A percentile compares a stretch with the other conserved stretches of the same genome.
Conservation (phyloP, 1,284 basidiomycete species). For the Cutaneotrichosporon cavernicola region DNA sequence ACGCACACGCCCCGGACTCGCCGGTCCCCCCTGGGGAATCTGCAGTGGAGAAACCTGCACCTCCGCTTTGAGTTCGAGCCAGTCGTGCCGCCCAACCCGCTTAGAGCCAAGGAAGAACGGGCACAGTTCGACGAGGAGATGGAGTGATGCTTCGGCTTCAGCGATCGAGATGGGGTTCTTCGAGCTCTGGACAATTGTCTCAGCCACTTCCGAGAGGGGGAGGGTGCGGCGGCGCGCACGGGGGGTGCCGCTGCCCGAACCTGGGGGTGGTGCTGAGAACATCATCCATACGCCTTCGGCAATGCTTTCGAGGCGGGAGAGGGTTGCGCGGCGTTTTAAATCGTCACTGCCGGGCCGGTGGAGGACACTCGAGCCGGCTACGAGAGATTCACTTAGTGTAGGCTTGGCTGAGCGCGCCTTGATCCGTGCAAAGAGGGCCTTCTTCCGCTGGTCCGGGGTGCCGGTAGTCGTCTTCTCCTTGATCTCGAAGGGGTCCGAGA, state of each 20-base stretch:
- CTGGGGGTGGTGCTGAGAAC: conserved; percentile 44
- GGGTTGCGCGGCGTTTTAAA: conserved; percentile 49
- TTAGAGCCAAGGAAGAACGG: conserved; percentile 51
- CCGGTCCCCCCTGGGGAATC: conserved; percentile 18
- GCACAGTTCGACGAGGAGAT: conserved; percentile 49
- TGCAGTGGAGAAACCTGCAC: background rate
- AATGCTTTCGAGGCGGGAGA: conserved; percentile 51
- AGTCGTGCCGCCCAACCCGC: conserved; percentile 45
- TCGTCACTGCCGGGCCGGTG: conserved; percentile 35
- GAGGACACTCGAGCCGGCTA: conserved; percentile 18
- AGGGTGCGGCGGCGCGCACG: conserved; percentile 46
- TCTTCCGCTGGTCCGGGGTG: conserved; percentile 42
- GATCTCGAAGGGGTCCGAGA: conserved; percentile 45
- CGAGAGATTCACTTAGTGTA: conserved; percentile 36
- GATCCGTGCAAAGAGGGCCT: conserved; percentile 50
- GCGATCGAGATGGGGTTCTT: conserved; percentile 53
- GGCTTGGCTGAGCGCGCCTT: conserved; percentile 41
- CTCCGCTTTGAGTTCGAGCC: conserved; percentile 51
- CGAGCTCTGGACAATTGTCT: conserved; percentile 52
- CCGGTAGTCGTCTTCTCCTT: conserved; percentile 26
- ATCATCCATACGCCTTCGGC: conserved; percentile 55
- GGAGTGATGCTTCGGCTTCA: conserved; percentile 51
- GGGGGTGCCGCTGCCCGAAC: conserved; percentile 32
- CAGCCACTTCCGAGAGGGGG: conserved; percentile 48
- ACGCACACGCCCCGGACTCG: conserved; percentile 48